phyloP scores from a whole-genome alignment of 2,329 filamentous ascomycete species.

The Berkeleyomyces rouxiae region DNA sequence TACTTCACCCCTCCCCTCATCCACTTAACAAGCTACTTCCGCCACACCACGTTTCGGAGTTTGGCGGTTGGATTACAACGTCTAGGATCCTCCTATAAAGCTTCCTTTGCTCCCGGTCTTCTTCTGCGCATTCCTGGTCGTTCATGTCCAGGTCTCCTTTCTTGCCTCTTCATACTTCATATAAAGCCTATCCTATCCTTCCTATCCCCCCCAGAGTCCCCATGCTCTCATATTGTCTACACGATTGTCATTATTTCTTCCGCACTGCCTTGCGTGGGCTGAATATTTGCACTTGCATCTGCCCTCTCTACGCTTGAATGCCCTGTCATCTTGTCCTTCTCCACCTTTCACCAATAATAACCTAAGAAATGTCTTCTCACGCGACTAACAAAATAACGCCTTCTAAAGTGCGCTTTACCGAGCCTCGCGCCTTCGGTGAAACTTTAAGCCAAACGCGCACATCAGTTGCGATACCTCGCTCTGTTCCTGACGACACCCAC shows the following conservation, averaged over 20 bases:
- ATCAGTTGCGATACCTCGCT: slow-evolving; percentile 21
- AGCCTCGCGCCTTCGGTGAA: slow-evolving; percentile 57
- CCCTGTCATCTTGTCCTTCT: neutral
- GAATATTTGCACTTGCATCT: slow-evolving; percentile 64
- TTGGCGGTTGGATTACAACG: neutral
- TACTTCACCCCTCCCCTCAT: neutral
- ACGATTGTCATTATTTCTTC: slow-evolving; percentile 89
- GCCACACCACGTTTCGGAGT: neutral
- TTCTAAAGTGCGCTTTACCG: slow-evolving; percentile 29
- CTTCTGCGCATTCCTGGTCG: neutral
- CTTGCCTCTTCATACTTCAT: neutral
- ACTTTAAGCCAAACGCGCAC: slow-evolving; percentile 35
- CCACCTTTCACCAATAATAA: neutral
- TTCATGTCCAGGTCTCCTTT: too few species aligned
- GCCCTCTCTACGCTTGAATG: slow-evolving; percentile 53
- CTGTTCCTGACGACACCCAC: slow-evolving; percentile 21
- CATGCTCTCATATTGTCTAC: slow-evolving; percentile 69
- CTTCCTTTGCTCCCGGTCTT: neutral
- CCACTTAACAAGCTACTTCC: neutral
- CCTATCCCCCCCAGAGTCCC: slow-evolving; percentile 17
- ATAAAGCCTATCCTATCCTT: neutral
- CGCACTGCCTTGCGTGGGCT: slow-evolving; percentile 75
- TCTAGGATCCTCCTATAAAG: neutral
- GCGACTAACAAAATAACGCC: slow-evolving; percentile 20
- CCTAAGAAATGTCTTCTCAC: neutral